Conservation (phyloP, 2,329 filamentous ascomycete genomes). For the Gliomastix tumulicola region DNA sequence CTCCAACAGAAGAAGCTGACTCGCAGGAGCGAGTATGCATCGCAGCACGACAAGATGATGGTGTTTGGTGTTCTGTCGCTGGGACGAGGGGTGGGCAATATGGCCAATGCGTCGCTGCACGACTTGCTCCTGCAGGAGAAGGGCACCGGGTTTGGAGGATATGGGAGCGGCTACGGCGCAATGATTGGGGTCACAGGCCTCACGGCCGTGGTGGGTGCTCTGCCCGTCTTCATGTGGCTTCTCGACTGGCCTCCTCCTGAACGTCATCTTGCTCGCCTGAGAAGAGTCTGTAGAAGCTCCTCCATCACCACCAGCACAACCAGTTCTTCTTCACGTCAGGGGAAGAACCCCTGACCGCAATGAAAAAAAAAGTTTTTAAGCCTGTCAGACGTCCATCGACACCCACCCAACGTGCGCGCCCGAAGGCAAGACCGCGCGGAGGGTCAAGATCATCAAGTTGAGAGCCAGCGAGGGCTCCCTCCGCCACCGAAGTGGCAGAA, state of each 20-base stretch:
- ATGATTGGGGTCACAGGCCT: background rate
- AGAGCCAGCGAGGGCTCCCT: constrained; percentile 1
- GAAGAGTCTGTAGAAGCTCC: too few relatives aligned
- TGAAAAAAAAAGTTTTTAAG: constrained; percentile 48
- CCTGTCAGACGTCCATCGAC: constrained; percentile 88
- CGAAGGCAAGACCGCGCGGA: constrained; percentile 62
- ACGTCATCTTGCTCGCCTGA: too few relatives aligned
- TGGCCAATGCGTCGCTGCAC: constrained; percentile 49
- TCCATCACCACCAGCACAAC: too few relatives aligned
- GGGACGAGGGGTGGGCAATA: constrained; percentile 55
- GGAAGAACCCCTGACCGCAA: constrained; percentile 40
- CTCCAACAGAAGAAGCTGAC: background rate
- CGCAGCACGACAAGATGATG: constrained; percentile 36
- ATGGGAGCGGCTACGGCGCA: background rate
- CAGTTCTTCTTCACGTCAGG: constrained; percentile 44
- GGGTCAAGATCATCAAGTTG: constrained; percentile 84
- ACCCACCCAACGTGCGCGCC: constrained; percentile 73
- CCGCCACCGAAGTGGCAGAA: constrained; percentile 5
- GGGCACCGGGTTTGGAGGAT: background rate
- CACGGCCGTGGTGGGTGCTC: background rate
- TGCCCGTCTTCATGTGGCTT: too few relatives aligned
- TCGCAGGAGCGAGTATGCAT: background rate
- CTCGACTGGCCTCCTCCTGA: too few relatives aligned
- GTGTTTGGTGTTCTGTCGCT: constrained; percentile 51
- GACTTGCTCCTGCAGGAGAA: constrained; percentile 38